These are phyloP conservation scores for Torulaspora quercuum DNA, from an alignment of 805 yeast species.

Conservation along the genomic window DNA sequence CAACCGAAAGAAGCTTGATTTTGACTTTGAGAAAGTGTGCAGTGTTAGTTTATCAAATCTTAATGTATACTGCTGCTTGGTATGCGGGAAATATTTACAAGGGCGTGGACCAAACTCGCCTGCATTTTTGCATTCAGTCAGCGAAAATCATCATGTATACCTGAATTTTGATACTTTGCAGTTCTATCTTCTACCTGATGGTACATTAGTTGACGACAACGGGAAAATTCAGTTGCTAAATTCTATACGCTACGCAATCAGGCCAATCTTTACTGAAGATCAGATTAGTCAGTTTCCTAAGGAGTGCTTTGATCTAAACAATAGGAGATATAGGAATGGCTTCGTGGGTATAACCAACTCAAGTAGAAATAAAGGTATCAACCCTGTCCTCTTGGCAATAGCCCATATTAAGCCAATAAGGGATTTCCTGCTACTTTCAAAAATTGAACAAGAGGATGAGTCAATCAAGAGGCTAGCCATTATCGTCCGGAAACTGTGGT, in stretches of 20 bases:
- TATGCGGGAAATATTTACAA: conserved; percentile 69
- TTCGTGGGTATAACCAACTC: conserved; percentile 54
- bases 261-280: conserved; percentile 46
- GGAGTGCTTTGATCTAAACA: conserved; percentile 42
- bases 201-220: conserved; percentile 23
- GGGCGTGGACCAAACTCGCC: conserved; percentile 64
- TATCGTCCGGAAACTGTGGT: conserved; percentile 62
- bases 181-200: conserved; percentile 58
- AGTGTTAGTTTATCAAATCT: conserved; percentile 55
- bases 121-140: conserved; percentile 64
- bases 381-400: conserved; percentile 53
- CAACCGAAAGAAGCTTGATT: conserved; percentile 45
- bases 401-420: conserved; percentile 53
- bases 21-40: conserved; percentile 68
- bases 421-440: conserved; percentile 40
- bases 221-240: conserved; percentile 38
- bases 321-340: conserved; percentile 54
- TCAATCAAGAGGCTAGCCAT: conserved; percentile 45
- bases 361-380: conserved; percentile 50
- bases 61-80: conserved; percentile 68
- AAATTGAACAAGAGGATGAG: conserved; percentile 27
- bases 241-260: conserved; percentile 51
- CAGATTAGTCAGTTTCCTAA: conserved; percentile 38
- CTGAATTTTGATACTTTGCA: conserved; percentile 50
- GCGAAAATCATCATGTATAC: conserved; percentile 60